A percentile compares a stretch with the other conserved stretches of the same genome.
Conservation (phyloP, 1,284 basidiomycete species). For the Tausonia pullulans region DNA sequence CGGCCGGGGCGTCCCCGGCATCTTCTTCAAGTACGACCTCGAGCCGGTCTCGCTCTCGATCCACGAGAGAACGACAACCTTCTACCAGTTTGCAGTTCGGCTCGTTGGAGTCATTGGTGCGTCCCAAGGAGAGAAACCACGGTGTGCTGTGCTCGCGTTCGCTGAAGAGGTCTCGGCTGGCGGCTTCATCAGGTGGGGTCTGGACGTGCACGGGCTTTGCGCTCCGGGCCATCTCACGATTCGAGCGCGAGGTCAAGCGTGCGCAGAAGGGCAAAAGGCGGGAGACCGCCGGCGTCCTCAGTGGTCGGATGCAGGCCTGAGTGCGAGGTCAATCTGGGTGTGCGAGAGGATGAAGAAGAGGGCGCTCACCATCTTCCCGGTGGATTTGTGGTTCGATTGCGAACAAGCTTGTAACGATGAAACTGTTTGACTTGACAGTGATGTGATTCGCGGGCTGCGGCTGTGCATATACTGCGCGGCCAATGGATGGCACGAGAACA, state of each 20-base stretch:
- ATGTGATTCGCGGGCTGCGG: too few species aligned
- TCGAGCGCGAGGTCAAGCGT: slow-evolving; percentile 30
- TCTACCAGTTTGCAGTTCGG: slow-evolving; percentile 73
- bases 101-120: slow-evolving; percentile 34
- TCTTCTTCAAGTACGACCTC: slow-evolving; percentile 94
- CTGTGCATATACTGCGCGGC: too few species aligned
- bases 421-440: too few species aligned
- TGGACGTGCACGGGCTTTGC: slow-evolving; percentile 37
- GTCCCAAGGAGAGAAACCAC: too few species aligned
- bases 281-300: neutral
- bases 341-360: too few species aligned
- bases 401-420: too few species aligned
- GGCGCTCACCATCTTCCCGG: too few species aligned
- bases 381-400: too few species aligned
- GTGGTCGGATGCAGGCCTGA: neutral
- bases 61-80: slow-evolving; percentile 69
- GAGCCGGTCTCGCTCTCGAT: slow-evolving; percentile 80
- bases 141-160: too few species aligned
- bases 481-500: too few species aligned
- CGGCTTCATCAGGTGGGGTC: slow-evolving; percentile 23
- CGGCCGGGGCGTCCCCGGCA: slow-evolving; percentile 71
- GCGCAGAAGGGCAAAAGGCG: slow-evolving; percentile 20
- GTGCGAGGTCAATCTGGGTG: too few species aligned
- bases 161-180: too few species aligned
- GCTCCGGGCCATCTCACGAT: slow-evolving; percentile 32